Evolutionary conservation across 257 asterid genomes (phyloP), one percentile per base, ranked within the genome.

Genomic region (Capsicum chinense): DNA sequence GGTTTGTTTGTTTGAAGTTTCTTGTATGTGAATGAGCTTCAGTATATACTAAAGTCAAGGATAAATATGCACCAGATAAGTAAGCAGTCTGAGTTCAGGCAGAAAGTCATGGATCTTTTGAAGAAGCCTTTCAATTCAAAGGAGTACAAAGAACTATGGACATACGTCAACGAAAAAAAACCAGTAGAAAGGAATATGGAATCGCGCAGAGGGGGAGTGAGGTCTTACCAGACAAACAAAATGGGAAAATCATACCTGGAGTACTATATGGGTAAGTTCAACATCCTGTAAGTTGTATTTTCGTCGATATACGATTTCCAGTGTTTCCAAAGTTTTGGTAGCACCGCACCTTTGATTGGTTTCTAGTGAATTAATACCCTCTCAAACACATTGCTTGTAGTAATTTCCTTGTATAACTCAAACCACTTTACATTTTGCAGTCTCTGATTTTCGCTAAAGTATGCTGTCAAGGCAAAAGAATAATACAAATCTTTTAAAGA

Each of bases 231-330:
- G 78, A 35, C 85, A 56, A 44, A 0, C 3, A 83, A 56, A 70
- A 56, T 54, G 37, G 85, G 81, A 68, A 83, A 69, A 59, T 83
- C 85, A 54, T 70, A 69, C 56, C 79, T 83, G 56, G 73, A 83
- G 2, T 56, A 57, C 70, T 63, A 70, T 74, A 48, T 33, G 42
- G 85, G 85, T 83, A 57, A 83, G 70, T 14, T 56, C 81, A 26
- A 54, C 48, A 78, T 78, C 26, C 64, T 54, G 64, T 78, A 54
- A 78, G 64, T 52, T 76, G 62, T n/a, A 56, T 52, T 54, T 54
- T 78, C 64, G 33, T 54, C 11, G 26, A 78, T 54, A 26, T 76
- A 78, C 14, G 15, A 54, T 21, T 50, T 74, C 44, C 60, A 19
- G 44, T 78, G 47, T 37, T 54, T 78, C 14, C 64, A 54, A 54